phyloP scores from a whole-genome alignment of 2,329 filamentous ascomycete species.

The Hypomyces perniciosus region DNA sequence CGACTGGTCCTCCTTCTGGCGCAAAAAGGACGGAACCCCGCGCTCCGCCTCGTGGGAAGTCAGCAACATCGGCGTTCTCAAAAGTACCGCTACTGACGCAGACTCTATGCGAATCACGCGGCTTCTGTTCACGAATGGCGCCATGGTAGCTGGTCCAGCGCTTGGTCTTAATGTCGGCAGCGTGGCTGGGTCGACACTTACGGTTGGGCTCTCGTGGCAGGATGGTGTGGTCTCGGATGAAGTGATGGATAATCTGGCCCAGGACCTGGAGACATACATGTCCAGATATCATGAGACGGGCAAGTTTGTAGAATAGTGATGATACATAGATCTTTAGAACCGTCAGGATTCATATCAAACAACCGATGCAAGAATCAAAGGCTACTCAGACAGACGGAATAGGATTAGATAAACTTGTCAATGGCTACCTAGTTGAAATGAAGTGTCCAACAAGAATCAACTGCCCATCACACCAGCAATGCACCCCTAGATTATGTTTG shows the following conservation, averaged over 20 bases:
- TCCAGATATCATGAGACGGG: slow-evolving; percentile 20
- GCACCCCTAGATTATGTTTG: neutral
- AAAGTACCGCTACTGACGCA: slow-evolving; percentile 3
- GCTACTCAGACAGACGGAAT: no score
- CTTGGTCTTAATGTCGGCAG: slow-evolving; percentile 43
- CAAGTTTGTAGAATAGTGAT: slow-evolving; percentile 12
- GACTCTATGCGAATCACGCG: slow-evolving; percentile 28
- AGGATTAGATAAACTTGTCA: no score
- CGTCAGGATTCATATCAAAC: no score
- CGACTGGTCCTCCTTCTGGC: slow-evolving; percentile 39
- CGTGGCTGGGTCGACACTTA: slow-evolving; percentile 35
- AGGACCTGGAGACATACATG: slow-evolving; percentile 28
- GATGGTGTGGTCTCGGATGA: slow-evolving; percentile 35
- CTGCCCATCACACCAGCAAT: neutral
- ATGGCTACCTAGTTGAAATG: no score
- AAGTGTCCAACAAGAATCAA: neutral
- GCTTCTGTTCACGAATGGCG: slow-evolving; percentile 46
- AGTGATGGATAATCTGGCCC: slow-evolving; percentile 31
- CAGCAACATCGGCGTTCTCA: slow-evolving; percentile 46
- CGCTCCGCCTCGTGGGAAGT: slow-evolving; percentile 44
- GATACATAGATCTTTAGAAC: neutral
- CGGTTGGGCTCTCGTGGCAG: slow-evolving; percentile 43
- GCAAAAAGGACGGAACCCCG: slow-evolving; percentile 35
- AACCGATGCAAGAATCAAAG: no score
- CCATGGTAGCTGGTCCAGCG: slow-evolving; percentile 36